Conservation (phyloP, 2,329 filamentous ascomycete genomes). For the Pestalotiopsis sp. region DNA sequence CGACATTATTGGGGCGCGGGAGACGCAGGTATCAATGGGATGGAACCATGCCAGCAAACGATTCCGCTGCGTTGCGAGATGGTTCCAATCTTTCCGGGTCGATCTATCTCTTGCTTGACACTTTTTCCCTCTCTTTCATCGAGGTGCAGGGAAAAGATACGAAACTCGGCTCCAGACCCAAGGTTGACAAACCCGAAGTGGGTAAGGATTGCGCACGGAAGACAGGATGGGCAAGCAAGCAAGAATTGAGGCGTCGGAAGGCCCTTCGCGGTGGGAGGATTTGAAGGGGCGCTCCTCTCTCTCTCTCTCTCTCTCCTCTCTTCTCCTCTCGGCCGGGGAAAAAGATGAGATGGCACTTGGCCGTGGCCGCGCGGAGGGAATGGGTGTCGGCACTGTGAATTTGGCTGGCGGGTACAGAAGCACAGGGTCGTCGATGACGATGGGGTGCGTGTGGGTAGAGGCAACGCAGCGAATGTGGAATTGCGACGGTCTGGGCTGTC, state of each 20-base stretch:
- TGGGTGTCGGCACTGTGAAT: background rate
- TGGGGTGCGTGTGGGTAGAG: background rate
- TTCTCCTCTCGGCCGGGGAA: background rate
- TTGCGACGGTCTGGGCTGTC: too few species aligned
- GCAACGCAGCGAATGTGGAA: background rate
- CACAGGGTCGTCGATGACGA: background rate
- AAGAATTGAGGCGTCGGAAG: background rate
- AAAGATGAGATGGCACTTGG: background rate
- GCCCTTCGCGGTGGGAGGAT: background rate
- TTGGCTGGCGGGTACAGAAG: background rate
- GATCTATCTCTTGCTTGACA: background rate
- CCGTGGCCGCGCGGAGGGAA: background rate
- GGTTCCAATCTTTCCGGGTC: background rate
- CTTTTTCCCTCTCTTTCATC: background rate
- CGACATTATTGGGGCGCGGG: conserved; percentile 13
- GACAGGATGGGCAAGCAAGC: background rate
- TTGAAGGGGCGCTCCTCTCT: background rate
- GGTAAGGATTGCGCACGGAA: background rate
- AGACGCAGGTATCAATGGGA: conserved; percentile 1
- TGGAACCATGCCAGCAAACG: conserved; percentile 11
- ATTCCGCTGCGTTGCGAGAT: background rate
- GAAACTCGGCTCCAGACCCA: background rate
- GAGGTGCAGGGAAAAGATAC: background rate
- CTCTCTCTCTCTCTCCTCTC: background rate
- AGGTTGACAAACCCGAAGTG: background rate